Base-by-base conservation (phyloP, 495 filamentous ascomycete genomes). In the Podospora fimiseda region DNA sequence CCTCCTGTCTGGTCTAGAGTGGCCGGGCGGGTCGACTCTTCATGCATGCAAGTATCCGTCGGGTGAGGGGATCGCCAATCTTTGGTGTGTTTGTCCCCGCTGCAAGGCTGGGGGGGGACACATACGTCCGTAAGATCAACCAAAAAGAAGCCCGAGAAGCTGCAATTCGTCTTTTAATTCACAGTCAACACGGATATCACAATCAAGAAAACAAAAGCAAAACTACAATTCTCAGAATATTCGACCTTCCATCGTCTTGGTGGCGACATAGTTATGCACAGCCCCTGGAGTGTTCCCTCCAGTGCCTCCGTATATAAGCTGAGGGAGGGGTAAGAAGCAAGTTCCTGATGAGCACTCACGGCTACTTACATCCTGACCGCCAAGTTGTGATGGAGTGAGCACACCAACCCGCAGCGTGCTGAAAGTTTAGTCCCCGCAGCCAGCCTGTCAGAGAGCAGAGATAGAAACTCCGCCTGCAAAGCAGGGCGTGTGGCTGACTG, bases 401-500 rank as follows among this genome's bases (percentile, higher is more conserved):
- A 30, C 11, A 30, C 36, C 27, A 33, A 33, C 5, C 48, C n/a
- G 44, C 48, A 49, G 48, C 24, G 18, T 40, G 3, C 46, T 45
- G 30, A 33, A 33, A 33, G 5, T 11, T 33, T 5, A 33, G 27
- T 5, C 27, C 27, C 27, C 27, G 27, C 27, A 33, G 5, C 27
- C 27, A 33, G 42, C 57, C 52, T 59, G 38, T 54, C 39, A 47
- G 50, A 48, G 22, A n/a, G 11, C 27, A 33, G 27, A 33, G 27
- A 5, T 6, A 11, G 27, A 11, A 33, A 11, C 27, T 33, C n/a
- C n/a, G n/a, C n/a, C n/a, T n/a, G n/a, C n/a, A n/a, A n/a, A n/a
- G n/a, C n/a, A 63, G 51, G 53, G 57, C 54, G 43, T 42, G 39
- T 43, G 44, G 48, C 42, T 48, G 43, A 50, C 51, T 49, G 50